Conservation (phyloP, 441 rosid species). For the Aleurites moluccanus region DNA sequence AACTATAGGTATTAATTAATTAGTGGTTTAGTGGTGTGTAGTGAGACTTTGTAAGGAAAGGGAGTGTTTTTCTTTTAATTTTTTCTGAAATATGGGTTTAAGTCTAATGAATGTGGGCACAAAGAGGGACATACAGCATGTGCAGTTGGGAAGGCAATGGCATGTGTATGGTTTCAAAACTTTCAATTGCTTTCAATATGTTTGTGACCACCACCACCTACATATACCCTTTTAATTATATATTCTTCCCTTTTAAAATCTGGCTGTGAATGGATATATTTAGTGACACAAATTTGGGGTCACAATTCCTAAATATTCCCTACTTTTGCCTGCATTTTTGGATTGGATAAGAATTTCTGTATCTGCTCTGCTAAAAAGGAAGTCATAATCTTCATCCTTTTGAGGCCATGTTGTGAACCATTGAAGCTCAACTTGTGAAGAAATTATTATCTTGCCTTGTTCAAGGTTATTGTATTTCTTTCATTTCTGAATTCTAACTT, state of each 20-base stretch:
- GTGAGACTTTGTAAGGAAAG: conserved; percentile 7
- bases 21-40: neutral
- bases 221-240: conserved; percentile 4
- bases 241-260: conserved; percentile 7
- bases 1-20: conserved; percentile 8
- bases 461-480: neutral
- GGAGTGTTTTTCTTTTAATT: no score
- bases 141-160: conserved; percentile 33
- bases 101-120: conserved; percentile 15
- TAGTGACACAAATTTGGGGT: neutral
- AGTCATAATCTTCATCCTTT: conserved; percentile 15
- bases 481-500: conserved; percentile 9
- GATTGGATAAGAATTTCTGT: conserved; percentile 1
- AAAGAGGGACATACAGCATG: conserved; percentile 29
- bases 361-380: neutral
- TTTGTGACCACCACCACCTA: conserved; percentile 13
- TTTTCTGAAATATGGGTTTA: neutral
- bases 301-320: conserved; percentile 5
- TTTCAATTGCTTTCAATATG: conserved; percentile 15
- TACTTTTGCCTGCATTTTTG: neutral
- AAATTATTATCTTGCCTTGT: neutral
- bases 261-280: conserved; percentile 11
- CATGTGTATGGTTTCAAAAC: conserved; percentile 22
- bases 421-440: neutral
- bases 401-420: neutral